Base-by-base conservation (phyloP, 169 alveolate genomes). In the Plasmodium inui region DNA sequence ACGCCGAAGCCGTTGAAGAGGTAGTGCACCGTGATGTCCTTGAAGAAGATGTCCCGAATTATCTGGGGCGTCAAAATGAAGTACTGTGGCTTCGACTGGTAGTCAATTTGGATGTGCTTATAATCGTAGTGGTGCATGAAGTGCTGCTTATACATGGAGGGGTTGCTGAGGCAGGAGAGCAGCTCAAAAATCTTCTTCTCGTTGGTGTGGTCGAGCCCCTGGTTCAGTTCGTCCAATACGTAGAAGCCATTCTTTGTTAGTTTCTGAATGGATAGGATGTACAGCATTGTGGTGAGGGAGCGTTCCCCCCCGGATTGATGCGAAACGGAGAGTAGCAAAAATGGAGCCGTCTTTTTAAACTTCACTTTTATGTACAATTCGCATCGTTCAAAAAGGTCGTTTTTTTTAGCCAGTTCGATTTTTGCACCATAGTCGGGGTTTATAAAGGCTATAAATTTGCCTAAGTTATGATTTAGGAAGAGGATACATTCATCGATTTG, bases 221-320 rank as follows among this genome's bases (percentile, higher is more conserved):
- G 97, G 85, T 96, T 96, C 44, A 96, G 92, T 78, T 96, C 97
- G 74, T 96, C 97, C 37, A 96, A 79, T 28, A 96, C 97, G 71
- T 93, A 96, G 84, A 96, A 96, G 0, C 96, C 95, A 83, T 94
- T 95, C 41, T 85, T 95, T 12, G 97, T 96, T 19, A 95, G 82
- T 41, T 96, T 89, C 91, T 96, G 97, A 6, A 96, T 95, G 2
- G 97, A 92, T 61, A 96, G 22, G 5, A 96, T 96, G 76, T 96
- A 96, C 19, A 96, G 84, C 97, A 96, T 96, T 14, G 97, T 96
- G n/a, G 95, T 95, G 71, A 96, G 95, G 26, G 97, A 95, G 17
- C 97, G 92, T 73, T 96, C 97, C 12, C 97, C 97, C 1, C 97
- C 97, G 1, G 97, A 96, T 70, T 96, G 97, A 83, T 96, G 96